Conservation (phyloP, 225 moss, liverwort and hornwort genomes). For the Straminergon stramineum region DNA sequence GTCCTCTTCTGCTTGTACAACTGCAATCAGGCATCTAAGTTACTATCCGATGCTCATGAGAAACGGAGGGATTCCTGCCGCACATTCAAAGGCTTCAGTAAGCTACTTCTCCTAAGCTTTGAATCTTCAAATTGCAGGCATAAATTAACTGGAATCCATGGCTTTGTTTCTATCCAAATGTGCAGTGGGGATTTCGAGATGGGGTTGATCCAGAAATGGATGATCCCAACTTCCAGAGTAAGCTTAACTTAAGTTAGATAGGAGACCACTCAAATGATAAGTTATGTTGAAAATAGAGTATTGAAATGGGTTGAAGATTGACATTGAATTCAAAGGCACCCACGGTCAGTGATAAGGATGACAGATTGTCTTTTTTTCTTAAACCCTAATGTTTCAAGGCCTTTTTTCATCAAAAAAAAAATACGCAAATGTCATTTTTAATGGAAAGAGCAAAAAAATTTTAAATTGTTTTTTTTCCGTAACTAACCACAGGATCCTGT, state of each 20-base stretch:
- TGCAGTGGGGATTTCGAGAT: too few relatives aligned
- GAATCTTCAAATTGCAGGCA: neutral
- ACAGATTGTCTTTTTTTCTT: too few relatives aligned
- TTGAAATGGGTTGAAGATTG: neutral
- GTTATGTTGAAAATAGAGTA: neutral
- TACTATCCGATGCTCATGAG: neutral
- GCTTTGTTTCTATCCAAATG: neutral
- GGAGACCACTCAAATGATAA: neutral
- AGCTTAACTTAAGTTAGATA: too few relatives aligned
- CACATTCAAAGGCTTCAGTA: neutral
- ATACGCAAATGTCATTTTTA: neutral
- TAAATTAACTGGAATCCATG: neutral
- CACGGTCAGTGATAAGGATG: neutral
- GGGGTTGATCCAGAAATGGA: neutral
- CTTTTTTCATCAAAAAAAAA: too few relatives aligned
- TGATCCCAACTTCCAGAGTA: too few relatives aligned
- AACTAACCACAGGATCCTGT: fast-evolving
- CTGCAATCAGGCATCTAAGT: neutral
- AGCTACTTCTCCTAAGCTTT: neutral
- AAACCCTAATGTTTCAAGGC: neutral
- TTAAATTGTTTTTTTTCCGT: neutral
- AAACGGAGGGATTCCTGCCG: neutral
- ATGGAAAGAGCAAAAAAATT: neutral
- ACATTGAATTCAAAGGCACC: neutral
- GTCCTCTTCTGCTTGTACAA: neutral